Evolutionary conservation across 176 grass and related monocot species (phyloP).

Genomic region (Alloteropsis semialata): DNA sequence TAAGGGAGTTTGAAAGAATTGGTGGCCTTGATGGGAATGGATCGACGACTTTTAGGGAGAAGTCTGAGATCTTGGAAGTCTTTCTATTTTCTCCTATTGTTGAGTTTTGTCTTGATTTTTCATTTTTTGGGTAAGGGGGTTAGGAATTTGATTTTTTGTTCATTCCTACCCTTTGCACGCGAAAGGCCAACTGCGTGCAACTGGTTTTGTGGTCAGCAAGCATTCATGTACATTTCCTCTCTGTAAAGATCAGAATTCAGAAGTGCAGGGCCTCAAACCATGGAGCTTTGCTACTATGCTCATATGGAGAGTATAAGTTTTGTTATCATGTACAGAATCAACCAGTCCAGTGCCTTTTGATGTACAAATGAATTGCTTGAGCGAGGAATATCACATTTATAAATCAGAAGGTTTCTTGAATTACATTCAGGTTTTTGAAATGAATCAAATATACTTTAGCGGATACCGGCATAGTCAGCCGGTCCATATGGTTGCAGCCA

Average conservation of each 20-base stretch:
- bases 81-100: not conserved
- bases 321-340: slow-evolving; percentile 1
- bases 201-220: slow-evolving; percentile 37
- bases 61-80: slow-evolving; percentile 6
- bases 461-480: slow-evolving; percentile 38
- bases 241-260: slow-evolving; percentile 30
- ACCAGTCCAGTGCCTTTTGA: not conserved
- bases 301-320: not conserved
- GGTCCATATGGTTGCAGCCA: not conserved
- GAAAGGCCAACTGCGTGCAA: slow-evolving; percentile 41
- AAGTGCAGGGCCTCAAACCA: not conserved
- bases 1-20: not conserved
- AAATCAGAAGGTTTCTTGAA: not conserved
- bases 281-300: slow-evolving; percentile 2
- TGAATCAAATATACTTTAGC: not conserved
- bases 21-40: slow-evolving; percentile 7
- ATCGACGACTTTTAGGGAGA: slow-evolving; percentile 31
- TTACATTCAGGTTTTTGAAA: not conserved
- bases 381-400: not conserved
- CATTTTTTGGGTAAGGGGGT: not conserved
- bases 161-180: slow-evolving; percentile 68
- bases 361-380: not conserved
- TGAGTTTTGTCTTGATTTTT: slow-evolving; percentile 8
- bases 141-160: slow-evolving; percentile 80
- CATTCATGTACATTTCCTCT: slow-evolving; percentile 23